Conservation (phyloP, 2,329 filamentous ascomycete species). For the Xylaria arbuscula region DNA sequence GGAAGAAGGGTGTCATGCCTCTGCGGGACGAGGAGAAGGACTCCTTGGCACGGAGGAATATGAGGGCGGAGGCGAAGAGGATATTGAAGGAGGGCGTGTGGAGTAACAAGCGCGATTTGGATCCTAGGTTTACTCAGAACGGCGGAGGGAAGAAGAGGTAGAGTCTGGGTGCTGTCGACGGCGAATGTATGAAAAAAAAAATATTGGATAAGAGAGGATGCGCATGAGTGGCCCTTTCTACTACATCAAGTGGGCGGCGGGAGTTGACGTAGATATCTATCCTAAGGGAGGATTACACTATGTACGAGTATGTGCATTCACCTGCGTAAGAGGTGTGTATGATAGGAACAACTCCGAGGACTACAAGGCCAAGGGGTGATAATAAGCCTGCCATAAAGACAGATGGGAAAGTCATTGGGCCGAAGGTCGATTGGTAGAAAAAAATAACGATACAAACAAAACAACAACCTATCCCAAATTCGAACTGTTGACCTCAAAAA, state of each 20-base stretch:
- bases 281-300: background rate
- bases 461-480: background rate
- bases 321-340: constrained; percentile 19
- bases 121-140: constrained; percentile 48
- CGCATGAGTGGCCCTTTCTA: background rate
- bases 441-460: background rate
- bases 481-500: background rate
- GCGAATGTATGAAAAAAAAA: background rate
- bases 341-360: constrained; percentile 6
- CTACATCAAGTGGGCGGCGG: background rate
- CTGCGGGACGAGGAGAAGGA: constrained; percentile 57
- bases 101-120: constrained; percentile 60
- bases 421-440: background rate
- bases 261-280: background rate
- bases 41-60: constrained; percentile 55
- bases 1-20: constrained; percentile 50
- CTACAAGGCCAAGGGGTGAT: background rate
- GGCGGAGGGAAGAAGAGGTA: constrained; percentile 25
- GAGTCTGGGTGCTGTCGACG: background rate
- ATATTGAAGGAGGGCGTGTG: constrained; percentile 71
- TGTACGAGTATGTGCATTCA: constrained; percentile 28
- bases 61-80: constrained; percentile 68
- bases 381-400: background rate
- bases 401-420: background rate
- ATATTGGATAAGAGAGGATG: background rate